These are phyloP conservation scores for Blastomyces emzantsi DNA, from an alignment of 2,329 filamentous ascomycete genomes.

Conservation along the genomic window DNA sequence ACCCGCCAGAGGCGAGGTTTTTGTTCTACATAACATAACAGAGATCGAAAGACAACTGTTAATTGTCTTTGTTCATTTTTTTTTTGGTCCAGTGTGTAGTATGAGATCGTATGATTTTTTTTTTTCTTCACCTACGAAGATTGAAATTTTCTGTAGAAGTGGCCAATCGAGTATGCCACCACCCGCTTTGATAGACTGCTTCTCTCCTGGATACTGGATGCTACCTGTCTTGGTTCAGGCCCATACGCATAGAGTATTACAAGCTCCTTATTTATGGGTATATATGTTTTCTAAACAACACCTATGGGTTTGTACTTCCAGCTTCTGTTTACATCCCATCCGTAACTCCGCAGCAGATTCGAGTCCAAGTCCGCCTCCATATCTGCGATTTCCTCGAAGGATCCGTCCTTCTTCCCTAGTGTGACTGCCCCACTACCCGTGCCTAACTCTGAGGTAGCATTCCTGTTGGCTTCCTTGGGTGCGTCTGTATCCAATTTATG, in stretches of 20 bases:
- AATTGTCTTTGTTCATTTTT: neutral
- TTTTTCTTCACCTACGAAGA: neutral
- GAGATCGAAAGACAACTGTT: neutral
- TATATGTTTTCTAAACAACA: slow-evolving; percentile 10
- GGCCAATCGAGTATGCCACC: neutral
- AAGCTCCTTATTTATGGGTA: neutral
- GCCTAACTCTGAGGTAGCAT: neutral
- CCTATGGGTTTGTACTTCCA: slow-evolving; percentile 30
- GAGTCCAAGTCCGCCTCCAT: slow-evolving; percentile 10
- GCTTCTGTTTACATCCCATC: slow-evolving; percentile 16
- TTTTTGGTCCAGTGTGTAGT: neutral
- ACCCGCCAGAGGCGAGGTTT: neutral
- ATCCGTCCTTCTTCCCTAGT: neutral
- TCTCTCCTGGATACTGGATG: neutral
- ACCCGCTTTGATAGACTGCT: neutral
- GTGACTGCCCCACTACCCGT: neutral
- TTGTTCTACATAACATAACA: neutral
- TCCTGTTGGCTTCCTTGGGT: neutral
- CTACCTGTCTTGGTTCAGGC: slow-evolving; percentile 15
- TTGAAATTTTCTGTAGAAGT: neutral
- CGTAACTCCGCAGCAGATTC: slow-evolving; percentile 11
- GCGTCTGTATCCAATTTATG: neutral
- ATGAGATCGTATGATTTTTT: neutral
- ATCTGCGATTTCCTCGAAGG: neutral
- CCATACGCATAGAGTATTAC: neutral